These are phyloP conservation scores for Boletus sp. DNA, from an alignment of 1,284 basidiomycete species.

Conservation along the genomic window DNA sequence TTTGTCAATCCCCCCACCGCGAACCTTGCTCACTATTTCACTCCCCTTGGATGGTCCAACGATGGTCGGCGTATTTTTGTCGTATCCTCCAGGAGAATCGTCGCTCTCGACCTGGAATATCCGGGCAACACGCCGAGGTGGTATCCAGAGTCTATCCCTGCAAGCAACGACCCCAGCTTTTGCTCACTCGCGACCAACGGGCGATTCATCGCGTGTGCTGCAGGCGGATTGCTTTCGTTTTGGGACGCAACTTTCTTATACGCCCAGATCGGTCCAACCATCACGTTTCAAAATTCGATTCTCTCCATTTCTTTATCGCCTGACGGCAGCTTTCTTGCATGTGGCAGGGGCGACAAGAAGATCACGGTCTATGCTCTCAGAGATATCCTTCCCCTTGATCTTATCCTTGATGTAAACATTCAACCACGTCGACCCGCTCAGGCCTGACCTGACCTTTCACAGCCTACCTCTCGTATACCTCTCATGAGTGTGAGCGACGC, in stretches of 20 bases:
- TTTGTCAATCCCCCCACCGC: too few species aligned
- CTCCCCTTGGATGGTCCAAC: constrained; percentile 3
- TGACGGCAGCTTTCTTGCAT: constrained; percentile 9
- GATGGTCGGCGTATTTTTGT: neutral
- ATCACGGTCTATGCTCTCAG: constrained; percentile 10
- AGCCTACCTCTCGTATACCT: constrained; percentile 9
- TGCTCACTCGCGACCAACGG: constrained; percentile 9
- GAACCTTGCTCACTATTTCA: neutral
- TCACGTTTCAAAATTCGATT: neutral
- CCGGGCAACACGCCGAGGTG: neutral
- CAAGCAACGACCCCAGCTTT: neutral
- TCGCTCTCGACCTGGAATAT: neutral
- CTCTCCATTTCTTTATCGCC: constrained; percentile 9
- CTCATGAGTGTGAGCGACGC: constrained; percentile 4
- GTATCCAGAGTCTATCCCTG: neutral
- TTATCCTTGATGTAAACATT: constrained; percentile 12
- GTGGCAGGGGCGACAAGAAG: constrained; percentile 9
- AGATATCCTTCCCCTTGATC: constrained; percentile 7
- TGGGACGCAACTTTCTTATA: constrained; percentile 6
- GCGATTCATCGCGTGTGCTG: constrained; percentile 5
- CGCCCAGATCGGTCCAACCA: constrained; percentile 2
- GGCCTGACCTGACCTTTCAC: neutral
- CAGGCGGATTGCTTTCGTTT: constrained; percentile 3
- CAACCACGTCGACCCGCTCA: too few species aligned
- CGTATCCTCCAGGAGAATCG: neutral